Evolutionary conservation across 2,329 filamentous ascomycete genomes (phyloP).

Genomic region (Penicillium sp.): DNA sequence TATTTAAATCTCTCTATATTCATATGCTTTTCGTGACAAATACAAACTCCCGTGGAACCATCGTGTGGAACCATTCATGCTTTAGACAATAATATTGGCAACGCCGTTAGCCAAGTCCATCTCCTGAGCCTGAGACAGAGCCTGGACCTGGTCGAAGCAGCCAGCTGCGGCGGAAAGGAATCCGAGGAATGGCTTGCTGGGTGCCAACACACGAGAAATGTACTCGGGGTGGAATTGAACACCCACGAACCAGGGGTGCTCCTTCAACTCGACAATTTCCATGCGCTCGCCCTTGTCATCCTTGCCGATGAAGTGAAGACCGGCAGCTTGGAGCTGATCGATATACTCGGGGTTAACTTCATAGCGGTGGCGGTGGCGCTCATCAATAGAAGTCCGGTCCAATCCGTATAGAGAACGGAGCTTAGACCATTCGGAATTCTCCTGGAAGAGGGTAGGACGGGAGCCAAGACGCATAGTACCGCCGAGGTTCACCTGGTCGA

Average conservation of each 20-base stretch:
- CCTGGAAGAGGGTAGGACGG: constrained; percentile 71
- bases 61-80: constrained; percentile 3
- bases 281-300: constrained; percentile 75
- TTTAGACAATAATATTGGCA: constrained; percentile 17
- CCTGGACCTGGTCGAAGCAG: constrained; percentile 34
- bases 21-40: constrained; percentile 14
- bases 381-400: constrained; percentile 53
- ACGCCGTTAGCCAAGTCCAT: constrained; percentile 14
- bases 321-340: constrained; percentile 63
- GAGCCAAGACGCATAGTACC: constrained; percentile 84
- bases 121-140: constrained; percentile 12
- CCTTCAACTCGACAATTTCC: constrained; percentile 77
- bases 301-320: constrained; percentile 74
- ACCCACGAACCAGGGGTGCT: constrained; percentile 80
- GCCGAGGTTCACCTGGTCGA: constrained; percentile 69
- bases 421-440: constrained; percentile 71
- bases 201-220: constrained; percentile 68
- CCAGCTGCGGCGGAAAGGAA: constrained; percentile 77
- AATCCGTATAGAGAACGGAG: constrained; percentile 70
- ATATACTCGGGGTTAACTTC: constrained; percentile 83
- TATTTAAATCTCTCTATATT: constrained; percentile 14
- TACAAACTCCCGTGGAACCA: constrained; percentile 11
- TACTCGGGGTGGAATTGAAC: constrained; percentile 91
- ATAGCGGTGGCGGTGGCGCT: constrained; percentile 83
- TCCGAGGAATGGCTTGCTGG: constrained; percentile 74